These are phyloP conservation scores for Rhizoctonia solani DNA, from an alignment of 1,284 basidiomycete species.

Conservation along the genomic window DNA sequence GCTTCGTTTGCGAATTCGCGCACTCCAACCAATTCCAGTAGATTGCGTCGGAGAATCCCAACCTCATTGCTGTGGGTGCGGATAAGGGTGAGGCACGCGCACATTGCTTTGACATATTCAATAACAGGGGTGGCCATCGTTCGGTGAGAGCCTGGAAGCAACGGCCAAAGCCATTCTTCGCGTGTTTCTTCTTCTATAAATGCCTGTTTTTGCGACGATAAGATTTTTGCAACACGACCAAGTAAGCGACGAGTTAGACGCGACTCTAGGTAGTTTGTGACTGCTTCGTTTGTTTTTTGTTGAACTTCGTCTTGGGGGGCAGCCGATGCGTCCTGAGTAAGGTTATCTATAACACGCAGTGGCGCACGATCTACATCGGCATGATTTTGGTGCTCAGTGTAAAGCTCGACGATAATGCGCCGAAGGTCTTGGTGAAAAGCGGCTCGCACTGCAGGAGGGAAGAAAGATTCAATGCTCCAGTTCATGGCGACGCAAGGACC, in stretches of 20 bases:
- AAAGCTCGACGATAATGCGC: constrained; percentile 86
- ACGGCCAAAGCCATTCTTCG: constrained; percentile 76
- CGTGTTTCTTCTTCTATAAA: constrained; percentile 59
- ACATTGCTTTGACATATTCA: constrained; percentile 89
- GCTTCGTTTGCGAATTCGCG: constrained; percentile 88
- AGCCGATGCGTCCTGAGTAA: constrained; percentile 56
- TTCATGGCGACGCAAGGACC: constrained; percentile 70
- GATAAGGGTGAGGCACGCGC: constrained; percentile 79
- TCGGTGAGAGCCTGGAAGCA: constrained; percentile 85
- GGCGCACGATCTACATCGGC: constrained; percentile 68
- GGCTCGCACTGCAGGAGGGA: constrained; percentile 81
- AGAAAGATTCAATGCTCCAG: constrained; percentile 94
- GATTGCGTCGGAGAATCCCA: constrained; percentile 84
- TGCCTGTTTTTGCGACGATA: constrained; percentile 66
- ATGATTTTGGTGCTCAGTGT: constrained; percentile 71
- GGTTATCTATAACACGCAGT: constrained; percentile 73
- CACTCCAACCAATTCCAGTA: constrained; percentile 87
- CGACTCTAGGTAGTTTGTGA: constrained; percentile 76
- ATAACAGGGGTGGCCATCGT: constrained; percentile 76
- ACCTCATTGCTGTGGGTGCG: constrained; percentile 84
- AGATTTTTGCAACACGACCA: constrained; percentile 68
- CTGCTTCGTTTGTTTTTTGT: constrained; percentile 68
- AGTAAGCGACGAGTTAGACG: constrained; percentile 84
- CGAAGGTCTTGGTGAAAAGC: constrained; percentile 79
- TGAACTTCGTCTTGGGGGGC: constrained; percentile 71